phyloP scores from a whole-genome alignment of 1,139 yeast species.

The Candida freyschussii region DNA sequence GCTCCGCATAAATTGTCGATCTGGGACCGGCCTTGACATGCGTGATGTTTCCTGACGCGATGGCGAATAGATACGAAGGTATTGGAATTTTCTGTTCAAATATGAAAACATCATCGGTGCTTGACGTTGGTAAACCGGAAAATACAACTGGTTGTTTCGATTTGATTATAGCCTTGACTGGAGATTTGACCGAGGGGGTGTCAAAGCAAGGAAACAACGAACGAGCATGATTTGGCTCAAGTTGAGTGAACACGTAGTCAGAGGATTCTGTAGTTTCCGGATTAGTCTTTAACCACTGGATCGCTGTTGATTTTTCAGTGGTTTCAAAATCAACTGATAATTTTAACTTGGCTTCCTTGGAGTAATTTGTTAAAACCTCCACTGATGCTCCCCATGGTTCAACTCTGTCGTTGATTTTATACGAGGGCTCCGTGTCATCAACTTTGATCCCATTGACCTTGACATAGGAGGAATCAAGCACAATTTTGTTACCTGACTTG shows the following conservation, averaged over 20 bases:
- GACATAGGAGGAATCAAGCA: slow-evolving; percentile 68
- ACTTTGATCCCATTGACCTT: slow-evolving; percentile 43
- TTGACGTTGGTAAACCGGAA: slow-evolving; percentile 46
- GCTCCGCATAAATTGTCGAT: slow-evolving; percentile 78
- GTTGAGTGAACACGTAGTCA: slow-evolving; percentile 74
- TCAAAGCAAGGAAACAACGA: slow-evolving; percentile 88
- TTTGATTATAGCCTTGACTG: slow-evolving; percentile 52
- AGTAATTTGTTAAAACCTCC: slow-evolving; percentile 30
- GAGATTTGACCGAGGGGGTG: slow-evolving; percentile 78
- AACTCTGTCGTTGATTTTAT: slow-evolving; percentile 41
- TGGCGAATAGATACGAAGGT: slow-evolving; percentile 78
- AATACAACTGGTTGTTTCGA: slow-evolving; percentile 67
- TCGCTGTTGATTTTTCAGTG: slow-evolving; percentile 72
- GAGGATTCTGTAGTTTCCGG: slow-evolving; percentile 60
- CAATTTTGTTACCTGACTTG: slow-evolving; percentile 32
- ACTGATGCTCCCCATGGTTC: slow-evolving; percentile 69
- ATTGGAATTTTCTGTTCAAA: slow-evolving; percentile 79
- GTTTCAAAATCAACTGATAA: slow-evolving; percentile 56
- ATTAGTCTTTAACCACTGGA: slow-evolving; percentile 75
- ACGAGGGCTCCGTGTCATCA: slow-evolving; percentile 36
- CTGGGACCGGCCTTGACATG: slow-evolving; percentile 79
- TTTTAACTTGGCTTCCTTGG: slow-evolving; percentile 24
- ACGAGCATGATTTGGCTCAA: slow-evolving; percentile 90
- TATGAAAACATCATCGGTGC: slow-evolving; percentile 31
- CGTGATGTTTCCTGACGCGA: slow-evolving; percentile 78